Percentiles rank a stretch among this genome's conserved stretches.
phyloP scores from a whole-genome alignment of 2,329 filamentous ascomycete genomes.

The Penicillium sp. region DNA sequence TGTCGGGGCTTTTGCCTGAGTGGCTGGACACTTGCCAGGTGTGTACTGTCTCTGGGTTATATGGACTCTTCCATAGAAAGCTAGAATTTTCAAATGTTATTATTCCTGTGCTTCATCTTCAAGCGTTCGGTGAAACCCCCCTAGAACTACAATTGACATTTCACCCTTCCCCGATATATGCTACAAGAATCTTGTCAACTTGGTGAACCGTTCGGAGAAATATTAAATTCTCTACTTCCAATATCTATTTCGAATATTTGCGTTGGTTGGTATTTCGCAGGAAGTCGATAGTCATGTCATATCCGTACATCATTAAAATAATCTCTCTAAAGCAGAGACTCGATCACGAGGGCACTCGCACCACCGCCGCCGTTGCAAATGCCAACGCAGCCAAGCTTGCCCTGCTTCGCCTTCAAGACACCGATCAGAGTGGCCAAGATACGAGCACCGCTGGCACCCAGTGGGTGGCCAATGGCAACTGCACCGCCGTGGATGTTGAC shows the following conservation, averaged over 20 bases:
- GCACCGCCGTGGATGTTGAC: conserved; percentile 96
- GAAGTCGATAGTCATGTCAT: conserved; percentile 20
- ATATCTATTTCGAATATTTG: not conserved
- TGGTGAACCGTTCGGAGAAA: not conserved
- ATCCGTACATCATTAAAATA: conserved; percentile 21
- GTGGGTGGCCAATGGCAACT: conserved; percentile 91
- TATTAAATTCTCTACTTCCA: not conserved
- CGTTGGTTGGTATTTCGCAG: not conserved
- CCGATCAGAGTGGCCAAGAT: conserved; percentile 89
- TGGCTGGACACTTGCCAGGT: not conserved
- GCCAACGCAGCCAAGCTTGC: conserved; percentile 88
- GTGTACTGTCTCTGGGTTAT: not conserved
- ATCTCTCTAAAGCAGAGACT: conserved; percentile 51
- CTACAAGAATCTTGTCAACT: not conserved
- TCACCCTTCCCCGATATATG: not conserved
- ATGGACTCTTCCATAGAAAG: not conserved
- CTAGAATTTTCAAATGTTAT: not conserved
- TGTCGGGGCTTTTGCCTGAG: conserved; percentile 65
- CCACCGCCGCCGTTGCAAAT: conserved; percentile 99
- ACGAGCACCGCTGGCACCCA: conserved; percentile 90
- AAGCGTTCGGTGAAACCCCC: not conserved
- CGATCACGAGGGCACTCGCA: conserved; percentile 89
- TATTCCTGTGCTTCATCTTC: not conserved
- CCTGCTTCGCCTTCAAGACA: conserved; percentile 86
- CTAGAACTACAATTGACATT: not conserved